Conservation (phyloP, 1,284 basidiomycete species). For the Pisolithus thermaeus region DNA sequence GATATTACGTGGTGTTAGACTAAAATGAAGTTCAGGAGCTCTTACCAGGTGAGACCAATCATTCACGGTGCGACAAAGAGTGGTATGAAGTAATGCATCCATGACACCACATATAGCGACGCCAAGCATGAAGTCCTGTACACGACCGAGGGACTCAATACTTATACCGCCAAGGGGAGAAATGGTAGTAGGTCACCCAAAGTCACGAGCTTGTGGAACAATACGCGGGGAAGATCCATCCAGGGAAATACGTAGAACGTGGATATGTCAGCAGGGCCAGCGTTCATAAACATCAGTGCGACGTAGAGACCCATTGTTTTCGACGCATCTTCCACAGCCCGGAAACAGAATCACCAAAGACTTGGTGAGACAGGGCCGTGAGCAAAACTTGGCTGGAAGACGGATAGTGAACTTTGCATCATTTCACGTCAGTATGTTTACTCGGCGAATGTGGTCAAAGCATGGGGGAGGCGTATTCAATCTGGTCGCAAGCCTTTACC, state of each 20-base stretch:
- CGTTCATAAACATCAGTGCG: slow-evolving; percentile 47
- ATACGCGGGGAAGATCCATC: slow-evolving; percentile 46
- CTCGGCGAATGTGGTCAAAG: too few species aligned
- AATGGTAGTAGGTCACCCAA: slow-evolving; percentile 31
- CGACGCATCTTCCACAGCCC: slow-evolving; percentile 39
- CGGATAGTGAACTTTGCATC: too few species aligned
- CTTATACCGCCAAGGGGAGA: neutral
- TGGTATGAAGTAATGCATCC: slow-evolving; percentile 56
- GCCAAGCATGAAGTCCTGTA: slow-evolving; percentile 61
- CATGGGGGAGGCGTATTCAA: too few species aligned
- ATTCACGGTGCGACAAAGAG: slow-evolving; percentile 47
- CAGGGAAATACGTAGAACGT: slow-evolving; percentile 47
- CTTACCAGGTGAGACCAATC: slow-evolving; percentile 49
- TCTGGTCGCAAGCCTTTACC: too few species aligned
- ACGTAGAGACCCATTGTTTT: slow-evolving; percentile 35
- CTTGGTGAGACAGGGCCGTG: too few species aligned
- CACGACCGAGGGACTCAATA: neutral
- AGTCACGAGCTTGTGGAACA: slow-evolving; percentile 62
- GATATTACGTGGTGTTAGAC: neutral
- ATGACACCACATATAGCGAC: slow-evolving; percentile 51
- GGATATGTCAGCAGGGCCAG: slow-evolving; percentile 59
- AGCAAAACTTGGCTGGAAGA: too few species aligned
- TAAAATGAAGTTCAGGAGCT: neutral
- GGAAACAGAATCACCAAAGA: neutral
- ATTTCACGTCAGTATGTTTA: too few species aligned